Conservation (phyloP, 495 filamentous ascomycete species). For the Pseudomonodictys pantanalensis region DNA sequence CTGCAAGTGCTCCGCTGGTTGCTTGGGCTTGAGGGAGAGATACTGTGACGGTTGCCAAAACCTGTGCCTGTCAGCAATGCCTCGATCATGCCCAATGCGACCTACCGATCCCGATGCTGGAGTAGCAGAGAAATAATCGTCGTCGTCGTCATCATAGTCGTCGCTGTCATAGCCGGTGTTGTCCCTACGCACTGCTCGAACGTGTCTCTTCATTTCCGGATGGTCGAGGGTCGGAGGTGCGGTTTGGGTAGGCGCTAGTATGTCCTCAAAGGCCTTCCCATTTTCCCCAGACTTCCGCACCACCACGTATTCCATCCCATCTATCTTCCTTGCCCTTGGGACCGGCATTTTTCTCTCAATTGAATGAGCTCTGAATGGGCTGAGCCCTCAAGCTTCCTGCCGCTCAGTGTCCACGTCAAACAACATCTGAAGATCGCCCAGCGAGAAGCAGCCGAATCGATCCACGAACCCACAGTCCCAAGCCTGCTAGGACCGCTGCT, state of each 20-base stretch:
- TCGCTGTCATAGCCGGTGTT: slow-evolving; percentile 4
- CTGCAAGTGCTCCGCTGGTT: slow-evolving; percentile 8
- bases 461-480: slow-evolving; percentile 21
- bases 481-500: slow-evolving; percentile 29
- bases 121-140: slow-evolving; percentile 1
- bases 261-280: not conserved
- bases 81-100: not conserved
- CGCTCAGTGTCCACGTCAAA: slow-evolving; percentile 20
- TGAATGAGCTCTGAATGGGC: not conserved
- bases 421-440: slow-evolving; percentile 31
- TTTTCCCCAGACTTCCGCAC: slow-evolving; percentile 11
- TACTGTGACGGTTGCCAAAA: slow-evolving; percentile 23
- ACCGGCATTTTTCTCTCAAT: slow-evolving; percentile 26
- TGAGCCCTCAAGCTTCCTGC: slow-evolving; percentile 29
- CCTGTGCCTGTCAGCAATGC: slow-evolving; percentile 6
- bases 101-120: slow-evolving; percentile 13
- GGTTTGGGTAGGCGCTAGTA: not conserved
- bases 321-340: slow-evolving; percentile 14
- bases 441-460: slow-evolving; percentile 6
- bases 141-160: slow-evolving; percentile 14
- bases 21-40: slow-evolving; percentile 10
- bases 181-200: too few relatives aligned
- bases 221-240: not conserved
- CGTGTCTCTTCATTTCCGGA: not conserved
- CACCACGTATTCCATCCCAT: slow-evolving; percentile 26